Percentiles rank a stretch among this genome's conserved stretches.
Evolutionary conservation across 2,329 filamentous ascomycete species (phyloP).

Genomic region (Exophiala sp.): DNA sequence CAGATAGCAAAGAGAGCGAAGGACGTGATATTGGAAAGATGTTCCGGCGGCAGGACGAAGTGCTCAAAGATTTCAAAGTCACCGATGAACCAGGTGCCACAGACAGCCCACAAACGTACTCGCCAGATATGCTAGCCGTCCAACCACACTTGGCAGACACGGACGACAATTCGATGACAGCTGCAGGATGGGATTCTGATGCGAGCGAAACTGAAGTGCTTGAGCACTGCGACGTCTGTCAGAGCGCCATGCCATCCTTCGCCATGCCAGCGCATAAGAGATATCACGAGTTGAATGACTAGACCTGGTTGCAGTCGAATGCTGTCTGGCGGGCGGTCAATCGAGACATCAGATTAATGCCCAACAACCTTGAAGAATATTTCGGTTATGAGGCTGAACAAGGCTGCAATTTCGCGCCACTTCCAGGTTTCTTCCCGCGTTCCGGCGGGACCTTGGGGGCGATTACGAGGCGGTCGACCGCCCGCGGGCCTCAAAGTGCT

Average conservation of each 20-base stretch:
- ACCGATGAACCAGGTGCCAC: not conserved
- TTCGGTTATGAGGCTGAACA: not conserved
- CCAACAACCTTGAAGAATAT: not conserved
- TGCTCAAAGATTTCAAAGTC: constrained; percentile 64
- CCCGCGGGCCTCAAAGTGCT: not conserved
- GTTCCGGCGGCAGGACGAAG: constrained; percentile 72
- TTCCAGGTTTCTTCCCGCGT: not conserved
- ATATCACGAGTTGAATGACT: constrained; percentile 22
- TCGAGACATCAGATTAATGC: not conserved
- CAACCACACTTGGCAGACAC: not conserved
- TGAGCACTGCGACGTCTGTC: constrained; percentile 22
- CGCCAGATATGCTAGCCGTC: not conserved
- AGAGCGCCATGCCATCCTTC: constrained; percentile 22
- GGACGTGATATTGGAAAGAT: constrained; percentile 77
- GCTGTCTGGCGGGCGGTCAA: not conserved
- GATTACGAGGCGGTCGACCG: not conserved
- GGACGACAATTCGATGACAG: not conserved
- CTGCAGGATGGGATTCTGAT: constrained; percentile 23
- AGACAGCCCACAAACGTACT: not conserved
- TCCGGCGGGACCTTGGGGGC: not conserved
- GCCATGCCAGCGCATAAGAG: constrained; percentile 23
- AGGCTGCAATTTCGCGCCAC: not conserved
- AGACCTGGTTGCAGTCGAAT: not conserved
- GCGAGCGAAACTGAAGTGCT: constrained; percentile 13
- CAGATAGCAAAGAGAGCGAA: constrained; percentile 49